Evolutionary conservation across 2,329 filamentous ascomycete species (phyloP), one percentile per base, ranked within the genome.

Genomic region (Aspergillus japonicus): DNA sequence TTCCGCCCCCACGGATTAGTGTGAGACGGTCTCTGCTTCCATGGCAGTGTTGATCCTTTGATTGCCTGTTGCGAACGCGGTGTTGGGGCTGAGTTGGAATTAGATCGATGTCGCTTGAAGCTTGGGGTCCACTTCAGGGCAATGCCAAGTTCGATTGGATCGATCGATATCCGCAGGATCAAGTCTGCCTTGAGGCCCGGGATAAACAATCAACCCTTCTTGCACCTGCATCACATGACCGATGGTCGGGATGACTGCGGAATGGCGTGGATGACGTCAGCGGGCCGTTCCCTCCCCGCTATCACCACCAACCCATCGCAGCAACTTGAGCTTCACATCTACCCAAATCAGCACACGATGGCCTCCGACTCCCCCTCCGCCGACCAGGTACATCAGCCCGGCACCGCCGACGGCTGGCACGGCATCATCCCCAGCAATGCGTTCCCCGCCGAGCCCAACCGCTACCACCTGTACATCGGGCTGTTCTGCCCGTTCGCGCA

Each of bases 401-500:
- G 57, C 8, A 72, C 69, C 6, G 54, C 61, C 10, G 70, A 71
- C 51, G 68, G 70, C 52, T 85, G 83, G 79, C 82, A 85, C 63
- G 82, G 81, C 56, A 73, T 78, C 52, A 82, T 85, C 19, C 66
- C 74, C 26, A 73, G 77, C 16, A 77, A 78, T 14, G 72, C 79
- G 16, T 85, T 85, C 65, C 76, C 77, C 5, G 79, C 82, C 2
- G 81, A 83, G 63, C 77, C 76, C 42, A 78, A 77, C 50, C 78
- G 83, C 47, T 85, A 85, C 70, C 82, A 85, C 66, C 71, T 85
- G 2, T 85, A 84, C 65, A 81, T 85, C 47, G 82, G 78, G 21
- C 79, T 87, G 29, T 89, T 89, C 75, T 88, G 86, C 66, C 86
- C 86, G 2, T 88, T 87, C 64, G 85, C 86, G 2, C 86, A 88